phyloP scores from a whole-genome alignment of 2,329 filamentous ascomycete genomes.

The Ascochyta rabiei region DNA sequence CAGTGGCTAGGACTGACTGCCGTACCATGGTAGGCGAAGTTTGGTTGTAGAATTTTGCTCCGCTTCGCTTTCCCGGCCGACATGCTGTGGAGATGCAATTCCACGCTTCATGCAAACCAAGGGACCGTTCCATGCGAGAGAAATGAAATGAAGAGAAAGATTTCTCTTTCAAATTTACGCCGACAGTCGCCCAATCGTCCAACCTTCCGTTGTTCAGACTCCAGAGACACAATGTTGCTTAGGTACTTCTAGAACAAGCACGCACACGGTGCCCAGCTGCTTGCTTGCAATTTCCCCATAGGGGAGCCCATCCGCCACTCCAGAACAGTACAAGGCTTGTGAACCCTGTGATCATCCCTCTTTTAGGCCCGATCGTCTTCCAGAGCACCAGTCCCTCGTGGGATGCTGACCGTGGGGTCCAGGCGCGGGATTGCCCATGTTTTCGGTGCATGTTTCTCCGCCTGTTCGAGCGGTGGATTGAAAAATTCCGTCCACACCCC shows the following conservation, averaged over 20 bases:
- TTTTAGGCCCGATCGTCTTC: slow-evolving; percentile 11
- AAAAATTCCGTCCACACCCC: slow-evolving; percentile 7
- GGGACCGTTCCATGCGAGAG: not conserved
- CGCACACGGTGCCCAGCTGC: not conserved
- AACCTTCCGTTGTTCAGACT: not conserved
- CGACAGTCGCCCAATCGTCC: not conserved
- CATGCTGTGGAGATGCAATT: slow-evolving; percentile 10
- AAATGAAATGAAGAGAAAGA: not conserved
- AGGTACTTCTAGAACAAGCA: slow-evolving; percentile 14
- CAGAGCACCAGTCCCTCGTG: slow-evolving; percentile 14
- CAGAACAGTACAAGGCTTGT: slow-evolving; percentile 9
- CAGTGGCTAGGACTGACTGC: slow-evolving; percentile 1
- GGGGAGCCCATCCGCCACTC: slow-evolving; percentile 6
- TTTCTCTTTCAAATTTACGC: not conserved
- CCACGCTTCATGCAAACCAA: slow-evolving; percentile 1
- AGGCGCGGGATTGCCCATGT: slow-evolving; percentile 12
- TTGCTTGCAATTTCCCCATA: slow-evolving; percentile 10
- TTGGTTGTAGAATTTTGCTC: slow-evolving; percentile 12
- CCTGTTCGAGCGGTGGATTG: slow-evolving; percentile 4
- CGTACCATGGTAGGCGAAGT: not conserved
- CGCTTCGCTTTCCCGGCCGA: slow-evolving; percentile 16
- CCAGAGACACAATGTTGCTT: not conserved
- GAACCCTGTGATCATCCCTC: slow-evolving; percentile 16
- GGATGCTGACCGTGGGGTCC: slow-evolving; percentile 13
- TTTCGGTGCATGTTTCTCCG: slow-evolving; percentile 17